Evolutionary conservation across 371 early-diverging fungal genomes (phyloP).

Genomic region (Apophysomyces sp.): DNA sequence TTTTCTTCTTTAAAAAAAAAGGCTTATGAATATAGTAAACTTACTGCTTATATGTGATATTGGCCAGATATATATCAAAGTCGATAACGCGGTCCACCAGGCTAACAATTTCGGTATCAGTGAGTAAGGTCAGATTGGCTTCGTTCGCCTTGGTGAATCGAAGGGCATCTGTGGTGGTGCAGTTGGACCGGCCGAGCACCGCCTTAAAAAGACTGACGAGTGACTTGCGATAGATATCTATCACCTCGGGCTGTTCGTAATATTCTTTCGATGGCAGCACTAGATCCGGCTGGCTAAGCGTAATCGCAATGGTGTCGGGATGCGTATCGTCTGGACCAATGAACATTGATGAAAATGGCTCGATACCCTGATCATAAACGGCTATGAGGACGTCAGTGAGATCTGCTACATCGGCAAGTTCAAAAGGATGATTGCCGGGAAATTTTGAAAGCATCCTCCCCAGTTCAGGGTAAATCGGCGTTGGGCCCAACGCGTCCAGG

Average conservation of each 20-base stretch:
- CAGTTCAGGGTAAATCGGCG: constrained; percentile 44
- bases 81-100: constrained; percentile 39
- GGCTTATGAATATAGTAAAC: background rate
- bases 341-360: constrained; percentile 26
- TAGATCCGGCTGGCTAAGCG: constrained; percentile 39
- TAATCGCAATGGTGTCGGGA: constrained; percentile 36
- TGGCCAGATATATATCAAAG: constrained; percentile 53
- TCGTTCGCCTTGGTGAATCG: constrained; percentile 2
- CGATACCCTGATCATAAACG: constrained; percentile 6
- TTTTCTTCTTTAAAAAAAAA: no score
- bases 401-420: background rate
- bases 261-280: constrained; percentile 61
- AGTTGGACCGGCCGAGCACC: constrained; percentile 11
- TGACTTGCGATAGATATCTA: constrained; percentile 34
- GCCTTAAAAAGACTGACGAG: constrained; percentile 20
- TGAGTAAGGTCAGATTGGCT: constrained; percentile 5
- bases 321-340: constrained; percentile 48
- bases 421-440: background rate
- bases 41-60: constrained; percentile 21
- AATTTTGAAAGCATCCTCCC: constrained; percentile 10
- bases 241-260: constrained; percentile 36
- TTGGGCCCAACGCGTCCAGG: constrained; percentile 43
- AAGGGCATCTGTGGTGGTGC: background rate
- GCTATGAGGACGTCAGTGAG: constrained; percentile 7
- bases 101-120: constrained; percentile 10